Base-by-base conservation (phyloP, 2,329 filamentous ascomycete genomes). In the Epichloe glyceriae region DNA sequence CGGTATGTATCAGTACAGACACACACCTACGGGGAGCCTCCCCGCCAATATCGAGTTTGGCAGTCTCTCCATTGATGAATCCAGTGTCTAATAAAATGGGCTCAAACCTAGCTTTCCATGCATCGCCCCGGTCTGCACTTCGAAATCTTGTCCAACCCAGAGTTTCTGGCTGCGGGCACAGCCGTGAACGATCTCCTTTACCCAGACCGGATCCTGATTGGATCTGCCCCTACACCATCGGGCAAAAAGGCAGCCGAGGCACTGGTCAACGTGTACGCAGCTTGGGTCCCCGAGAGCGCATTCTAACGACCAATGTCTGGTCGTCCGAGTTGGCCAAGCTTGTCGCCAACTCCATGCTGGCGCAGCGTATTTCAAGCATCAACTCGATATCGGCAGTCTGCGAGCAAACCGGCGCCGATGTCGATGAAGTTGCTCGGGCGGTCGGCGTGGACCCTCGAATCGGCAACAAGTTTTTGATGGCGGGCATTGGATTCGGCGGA, bases 321-420 rank as follows among this genome's bases (percentile, higher is more conserved):
- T 88, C 85, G 0, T 87, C 85, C 0, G 86, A 91, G 66, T 74
- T 91, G 20, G 75, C 85, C 50, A 91, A 91, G 68, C 75, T 91
- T 0, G 85, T 84, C 0, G 83, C 86, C 52, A 91, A 91, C 65
- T 83, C 85, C 3, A 82, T 91, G 76, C 73, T 91, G 8, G 86
- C 86, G 1, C 86, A 91, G 68, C 77, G 86, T 47, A 86, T 91
- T 60, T 85, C 80, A 62, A 87, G 82, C 66, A 88, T 91, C 69
- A 91, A 90, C 67, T 82, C 84, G 12, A 78, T 91, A 53, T 85
- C 82, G n/a, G 84, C 85, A 4, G 80, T 91, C 33, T 91, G 86
- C 63, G 86, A 90, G 66, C 76, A 76, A 54, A 85, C 82, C 0
- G 85, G 85, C 15, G 86, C 86, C 12, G 80, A 88, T 58, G 76